Evolutionary conservation across 345 rosid species (phyloP), one percentile per base, ranked within the genome.

Genomic region (Lumnitzera littorea): DNA sequence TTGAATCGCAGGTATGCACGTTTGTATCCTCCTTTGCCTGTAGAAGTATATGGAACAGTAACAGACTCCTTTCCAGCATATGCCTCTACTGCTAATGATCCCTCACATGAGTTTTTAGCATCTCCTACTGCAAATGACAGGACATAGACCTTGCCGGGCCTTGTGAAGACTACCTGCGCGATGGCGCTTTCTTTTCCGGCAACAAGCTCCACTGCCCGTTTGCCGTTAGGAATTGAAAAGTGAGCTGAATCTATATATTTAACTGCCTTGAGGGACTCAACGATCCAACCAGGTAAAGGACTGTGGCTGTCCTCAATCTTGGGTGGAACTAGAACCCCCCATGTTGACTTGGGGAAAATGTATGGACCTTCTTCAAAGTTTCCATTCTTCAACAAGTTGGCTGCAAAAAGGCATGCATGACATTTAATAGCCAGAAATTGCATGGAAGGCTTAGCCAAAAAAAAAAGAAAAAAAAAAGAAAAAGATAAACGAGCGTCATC

Each of bases 121-220:
- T 90, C 90, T 0, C 97, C 97, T 0, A 85, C 77, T 10, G 48
- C 53, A 63, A 87, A 87, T 0, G 87, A 64, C 51, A 90, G 86
- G 47, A 65, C 83, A 15, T 87, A 83, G 58, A 60, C 67, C 55
- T 74, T 80, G 54, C 77, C 76, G 0, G 57, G 24, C 8, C 48
- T 53, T 24, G 95, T 87, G 55, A 63, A 74, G 8, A 83, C 85
- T 0, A 78, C 55, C 24, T 90, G 97, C 5, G 88, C 67, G 5
- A 90, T 23, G 14, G 91, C 82, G 57, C 97, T 85, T 55, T 90
- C 97, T 75, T 77, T 87, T 50, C 97, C 97, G 12, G 76, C 95
- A 0, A 85, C 67, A 2, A 90, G 91, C 67, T 90, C 91, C 12
- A 87, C 62, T 0, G 90, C 95, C 58, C 78, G 61, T 55, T 67